Percentiles rank a stretch among this genome's conserved stretches.
phyloP scores from a whole-genome alignment of 2,329 filamentous ascomycete genomes.

The Pseudogymnoascus sp. region DNA sequence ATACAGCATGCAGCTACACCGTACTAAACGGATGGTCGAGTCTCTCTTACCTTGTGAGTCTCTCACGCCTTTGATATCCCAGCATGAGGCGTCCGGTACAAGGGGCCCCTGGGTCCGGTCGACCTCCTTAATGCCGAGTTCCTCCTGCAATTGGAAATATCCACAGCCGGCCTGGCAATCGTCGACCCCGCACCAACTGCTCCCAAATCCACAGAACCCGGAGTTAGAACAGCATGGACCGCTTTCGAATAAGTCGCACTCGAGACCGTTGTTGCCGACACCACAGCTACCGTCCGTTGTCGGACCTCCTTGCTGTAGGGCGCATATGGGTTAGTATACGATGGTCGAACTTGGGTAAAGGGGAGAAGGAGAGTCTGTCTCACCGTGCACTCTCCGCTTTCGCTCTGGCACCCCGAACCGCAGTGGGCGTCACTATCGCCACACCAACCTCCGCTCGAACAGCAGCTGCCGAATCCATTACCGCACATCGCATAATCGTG shows the following conservation, averaged over 20 bases:
- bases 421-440: conserved; percentile 16
- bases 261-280: neutral
- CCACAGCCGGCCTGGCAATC: neutral
- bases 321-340: neutral
- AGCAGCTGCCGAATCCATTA: conserved; percentile 17
- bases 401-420: neutral
- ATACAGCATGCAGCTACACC: neutral
- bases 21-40: neutral
- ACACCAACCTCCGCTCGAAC: conserved; percentile 16
- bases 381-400: neutral
- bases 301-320: neutral
- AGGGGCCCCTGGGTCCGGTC: neutral
- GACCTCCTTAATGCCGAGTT: neutral
- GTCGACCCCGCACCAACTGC: neutral
- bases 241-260: neutral
- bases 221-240: neutral
- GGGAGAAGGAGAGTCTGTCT: neutral
- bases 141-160: neutral
- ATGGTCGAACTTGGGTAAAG: neutral
- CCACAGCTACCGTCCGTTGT: neutral
- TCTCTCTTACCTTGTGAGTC: neutral
- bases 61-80: neutral
- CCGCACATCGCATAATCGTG: conserved; percentile 10
- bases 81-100: neutral
- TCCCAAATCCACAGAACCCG: neutral